Base-by-base conservation (phyloP, 1,284 basidiomycete genomes). In the Tilletiopsis washingtonensis region DNA sequence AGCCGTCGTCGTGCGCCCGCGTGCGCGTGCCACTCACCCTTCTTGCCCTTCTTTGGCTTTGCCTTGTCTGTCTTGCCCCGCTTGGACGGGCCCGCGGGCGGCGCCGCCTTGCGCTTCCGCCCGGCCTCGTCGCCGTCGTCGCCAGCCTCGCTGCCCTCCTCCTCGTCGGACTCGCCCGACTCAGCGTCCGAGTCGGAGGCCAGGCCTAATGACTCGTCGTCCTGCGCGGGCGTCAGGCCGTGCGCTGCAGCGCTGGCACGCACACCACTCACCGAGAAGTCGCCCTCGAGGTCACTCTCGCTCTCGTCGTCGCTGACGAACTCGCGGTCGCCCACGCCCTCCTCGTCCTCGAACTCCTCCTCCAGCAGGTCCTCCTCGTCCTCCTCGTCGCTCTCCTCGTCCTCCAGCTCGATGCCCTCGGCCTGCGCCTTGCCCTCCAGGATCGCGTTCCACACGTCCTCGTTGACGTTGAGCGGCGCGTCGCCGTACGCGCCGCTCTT, bases 401-500 rank as follows among this genome's bases (percentile, higher is more conserved):
- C 67, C 42, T 68, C 60, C 39, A 69, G 51, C 36, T 61, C 57
- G 34, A 70, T 48, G 25, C 43, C 56, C 26, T 51, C 55, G 15
- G 40, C 47, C 38, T 57, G 53, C 9, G 42, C 50, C 41, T 42
- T 45, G 21, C 49, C 56, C 43, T 71, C 71, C 7, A 73, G 40
- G n/a, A 73, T 67, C 32, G 62, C 83, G 61, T 84, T 82, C 94
- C 94, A 98, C 4, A 98, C 91, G 39, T 81, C 84, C 76, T 99
- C 94, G 75, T 98, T 98, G 57, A 99, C 91, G 75, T 99, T 99
- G 36, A 98, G 79, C 19, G 93, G 94, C 25, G 88, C 87, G 69
- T 98, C 94, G 43, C 94, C 93, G 71, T 99, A 98, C 9, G 91
- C 91, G 74, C 96, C 96, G 44, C 84, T 85, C 76, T 94, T 93